Base-by-base conservation (phyloP, 495 filamentous ascomycete species). In the Lasiosphaeriaceae sp. region DNA sequence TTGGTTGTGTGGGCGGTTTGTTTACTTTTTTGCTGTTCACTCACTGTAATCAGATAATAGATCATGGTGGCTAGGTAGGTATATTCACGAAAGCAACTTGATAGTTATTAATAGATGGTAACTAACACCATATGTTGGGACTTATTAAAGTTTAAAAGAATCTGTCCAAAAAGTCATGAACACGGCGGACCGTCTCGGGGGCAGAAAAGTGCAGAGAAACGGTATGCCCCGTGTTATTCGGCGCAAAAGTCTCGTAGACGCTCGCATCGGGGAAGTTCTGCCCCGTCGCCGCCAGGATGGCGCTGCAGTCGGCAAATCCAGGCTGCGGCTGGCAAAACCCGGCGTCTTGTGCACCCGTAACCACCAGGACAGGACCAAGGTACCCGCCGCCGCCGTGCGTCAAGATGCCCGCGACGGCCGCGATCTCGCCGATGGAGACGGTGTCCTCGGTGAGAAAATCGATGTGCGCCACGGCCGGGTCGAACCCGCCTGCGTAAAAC, bases 121-220 rank as follows among this genome's bases (percentile, higher is more conserved):
- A n/a, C n/a, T n/a, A n/a, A n/a, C n/a, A n/a, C n/a, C n/a, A n/a
- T n/a, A n/a, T n/a, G n/a, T n/a, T n/a, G n/a, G n/a, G n/a, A n/a
- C n/a, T n/a, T n/a, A n/a, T n/a, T n/a, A n/a, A n/a, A n/a, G n/a
- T n/a, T n/a, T 46, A 46, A 17, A 47, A 21, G 14, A 21, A 34
- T 22, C 24, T 55, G 43, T 19, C 44, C 41, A 55, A 23, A 24
- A 55, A 55, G 11, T 47, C 22, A 39, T 55, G 52, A 1, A 35
- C 52, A 39, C n/a, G 2, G 41, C n/a, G 17, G 4, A 60, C 26
- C 1, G 53, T 60, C 35, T 31, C 37, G 0, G 17, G 47, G 3
- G 58, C 62, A 1, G 59, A 56, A 22, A 47, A 50, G 34, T 52
- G 47, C 45, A 56, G 19, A 4, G 45, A 56, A 12, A 60, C 20